A percentile compares a stretch with the other conserved stretches of the same genome.
Evolutionary conservation across 805 yeast species (phyloP).

Genomic region (Yarrowia sp.): DNA sequence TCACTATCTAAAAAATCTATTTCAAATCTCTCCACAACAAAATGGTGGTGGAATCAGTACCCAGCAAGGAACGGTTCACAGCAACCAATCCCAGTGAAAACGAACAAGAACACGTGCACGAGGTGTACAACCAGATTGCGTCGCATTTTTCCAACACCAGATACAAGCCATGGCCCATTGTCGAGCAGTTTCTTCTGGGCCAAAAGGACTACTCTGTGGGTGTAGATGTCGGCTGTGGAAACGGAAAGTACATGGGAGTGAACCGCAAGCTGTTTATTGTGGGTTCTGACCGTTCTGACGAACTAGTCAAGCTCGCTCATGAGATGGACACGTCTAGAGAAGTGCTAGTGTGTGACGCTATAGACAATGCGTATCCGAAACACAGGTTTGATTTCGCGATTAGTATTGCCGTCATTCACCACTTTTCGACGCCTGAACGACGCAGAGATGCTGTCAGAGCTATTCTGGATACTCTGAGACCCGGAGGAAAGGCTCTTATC

Average conservation of each 20-base stretch:
- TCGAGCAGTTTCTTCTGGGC: conserved; percentile 58
- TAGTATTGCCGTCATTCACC: conserved; percentile 93
- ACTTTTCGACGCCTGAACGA: conserved; percentile 81
- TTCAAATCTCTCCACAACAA: not conserved
- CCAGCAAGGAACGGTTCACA: conserved; percentile 12
- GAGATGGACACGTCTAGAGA: conserved; percentile 45
- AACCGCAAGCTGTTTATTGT: conserved; percentile 65
- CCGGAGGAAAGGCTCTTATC: conserved; percentile 67
- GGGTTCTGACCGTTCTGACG: conserved; percentile 50
- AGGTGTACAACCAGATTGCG: conserved; percentile 91
- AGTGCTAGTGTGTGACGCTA: conserved; percentile 76
- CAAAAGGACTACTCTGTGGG: conserved; percentile 63
- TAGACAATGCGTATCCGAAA: conserved; percentile 55
- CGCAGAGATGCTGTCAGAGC: conserved; percentile 71
- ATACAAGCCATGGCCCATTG: conserved; percentile 97
- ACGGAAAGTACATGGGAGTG: conserved; percentile 82
- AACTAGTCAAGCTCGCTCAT: conserved; percentile 39
- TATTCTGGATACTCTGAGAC: conserved; percentile 55
- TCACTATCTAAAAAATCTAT: not conserved
- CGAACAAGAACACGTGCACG: conserved; percentile 80
- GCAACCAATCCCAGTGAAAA: conserved; percentile 45
- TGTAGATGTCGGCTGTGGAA: conserved; percentile 94
- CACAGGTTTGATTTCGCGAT: conserved; percentile 75
- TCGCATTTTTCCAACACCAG: conserved; percentile 89
- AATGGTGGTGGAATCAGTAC: conserved; percentile 20